Percentiles rank a stretch among this genome's conserved stretches.
Evolutionary conservation across 148 eudicot species (phyloP).

Genomic region (Spergularia marina): DNA sequence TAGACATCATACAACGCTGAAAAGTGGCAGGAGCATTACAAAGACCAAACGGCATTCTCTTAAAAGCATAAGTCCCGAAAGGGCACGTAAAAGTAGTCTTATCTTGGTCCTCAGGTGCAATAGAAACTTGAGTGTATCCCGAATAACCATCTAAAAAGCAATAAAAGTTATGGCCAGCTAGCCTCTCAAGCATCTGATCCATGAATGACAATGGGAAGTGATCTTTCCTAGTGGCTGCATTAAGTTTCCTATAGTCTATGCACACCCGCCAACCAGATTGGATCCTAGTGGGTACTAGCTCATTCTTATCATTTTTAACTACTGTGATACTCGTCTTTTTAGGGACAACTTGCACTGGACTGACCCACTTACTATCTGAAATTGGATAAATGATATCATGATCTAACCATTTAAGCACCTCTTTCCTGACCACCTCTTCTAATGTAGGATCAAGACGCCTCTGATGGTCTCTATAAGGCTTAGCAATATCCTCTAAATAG

Average conservation of each 20-base stretch:
- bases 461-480: no score
- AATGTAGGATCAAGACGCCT: no score
- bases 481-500: no score
- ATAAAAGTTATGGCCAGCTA: not conserved
- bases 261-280: no score
- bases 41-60: not conserved
- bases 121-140: no score
- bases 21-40: conserved; percentile 6
- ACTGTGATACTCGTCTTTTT: not conserved
- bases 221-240: not conserved
- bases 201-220: conserved; percentile 7
- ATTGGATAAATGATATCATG: not conserved
- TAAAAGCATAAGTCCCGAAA: no score
- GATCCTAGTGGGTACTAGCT: no score
- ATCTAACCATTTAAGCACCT: not conserved
- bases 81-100: no score
- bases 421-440: not conserved
- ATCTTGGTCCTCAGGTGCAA: no score
- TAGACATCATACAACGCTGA: not conserved
- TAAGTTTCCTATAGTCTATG: no score
- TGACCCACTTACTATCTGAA: not conserved
- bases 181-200: not conserved
- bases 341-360: conserved; percentile 7
- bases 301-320: no score
- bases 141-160: no score